These are phyloP conservation scores for Colletotrichum coccodes DNA, from an alignment of 2,329 filamentous ascomycete genomes.

Conservation along the genomic window DNA sequence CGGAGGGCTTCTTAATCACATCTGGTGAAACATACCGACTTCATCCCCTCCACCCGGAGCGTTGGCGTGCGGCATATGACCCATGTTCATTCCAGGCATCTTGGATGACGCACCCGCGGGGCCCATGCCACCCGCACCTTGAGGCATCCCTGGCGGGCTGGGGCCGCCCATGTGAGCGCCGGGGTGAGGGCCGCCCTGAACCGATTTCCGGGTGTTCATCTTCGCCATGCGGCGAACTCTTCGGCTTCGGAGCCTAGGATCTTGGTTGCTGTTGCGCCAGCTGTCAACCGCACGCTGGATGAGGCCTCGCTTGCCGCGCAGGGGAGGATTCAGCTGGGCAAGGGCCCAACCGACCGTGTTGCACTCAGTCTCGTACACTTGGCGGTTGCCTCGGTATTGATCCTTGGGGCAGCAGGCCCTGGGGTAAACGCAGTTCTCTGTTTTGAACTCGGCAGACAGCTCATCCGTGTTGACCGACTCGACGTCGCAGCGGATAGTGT, in stretches of 20 bases:
- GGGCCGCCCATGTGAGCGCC: conserved; percentile 74
- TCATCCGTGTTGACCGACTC: conserved; percentile 94
- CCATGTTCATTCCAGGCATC: conserved; percentile 77
- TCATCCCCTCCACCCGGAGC: conserved; percentile 78
- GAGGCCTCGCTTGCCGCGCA: conserved; percentile 92
- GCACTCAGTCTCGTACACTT: conserved; percentile 98
- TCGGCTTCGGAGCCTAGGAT: conserved; percentile 88
- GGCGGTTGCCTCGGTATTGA: conserved; percentile 93
- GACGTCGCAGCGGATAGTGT: conserved; percentile 97
- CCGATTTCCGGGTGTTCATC: conserved; percentile 86
- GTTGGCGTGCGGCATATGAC: conserved; percentile 77
- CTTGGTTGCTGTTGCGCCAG: conserved; percentile 99
- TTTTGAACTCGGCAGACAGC: conserved; percentile 89
- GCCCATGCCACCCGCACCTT: conserved; percentile 70
- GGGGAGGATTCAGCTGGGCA: conserved; percentile 88
- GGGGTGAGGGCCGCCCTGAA: conserved; percentile 68
- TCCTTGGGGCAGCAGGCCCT: conserved; percentile 95
- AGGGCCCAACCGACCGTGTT: conserved; percentile 99
- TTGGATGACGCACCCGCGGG: conserved; percentile 64
- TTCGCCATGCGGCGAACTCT: conserved; percentile 96
- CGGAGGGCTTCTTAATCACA: conserved; percentile 67
- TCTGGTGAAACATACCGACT: conserved; percentile 98
- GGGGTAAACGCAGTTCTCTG: conserved; percentile 97
- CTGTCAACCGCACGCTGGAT: conserved; percentile 98
- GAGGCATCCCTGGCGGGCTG: conserved; percentile 71